Evolutionary conservation across 306 rosid species (phyloP).

Genomic region (Rosa lucieae): DNA sequence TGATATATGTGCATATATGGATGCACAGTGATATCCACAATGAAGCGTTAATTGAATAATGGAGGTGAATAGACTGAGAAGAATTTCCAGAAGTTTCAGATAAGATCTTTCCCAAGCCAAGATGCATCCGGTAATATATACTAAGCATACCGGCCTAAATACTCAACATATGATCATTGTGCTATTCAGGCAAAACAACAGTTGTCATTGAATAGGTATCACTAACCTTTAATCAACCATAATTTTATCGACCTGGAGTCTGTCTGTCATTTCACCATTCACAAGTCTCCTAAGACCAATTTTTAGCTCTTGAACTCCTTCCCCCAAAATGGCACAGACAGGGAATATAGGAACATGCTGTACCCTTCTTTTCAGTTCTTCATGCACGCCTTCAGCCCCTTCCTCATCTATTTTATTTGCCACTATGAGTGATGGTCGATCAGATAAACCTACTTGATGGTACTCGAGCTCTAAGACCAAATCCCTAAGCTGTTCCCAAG

Average conservation of each 20-base stretch:
- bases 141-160: neutral
- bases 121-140: neutral
- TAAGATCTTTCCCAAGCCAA: neutral
- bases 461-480: conserved; percentile 77
- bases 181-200: neutral
- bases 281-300: conserved; percentile 74
- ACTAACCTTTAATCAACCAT: conserved; percentile 45
- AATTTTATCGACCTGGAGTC: conserved; percentile 55
- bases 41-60: neutral
- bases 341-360: conserved; percentile 70
- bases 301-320: conserved; percentile 78
- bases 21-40: neutral
- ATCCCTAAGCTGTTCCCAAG: conserved; percentile 86
- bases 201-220: neutral
- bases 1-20: neutral
- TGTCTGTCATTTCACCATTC: conserved; percentile 55
- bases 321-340: conserved; percentile 83
- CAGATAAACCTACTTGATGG: conserved; percentile 81
- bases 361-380: conserved; percentile 69
- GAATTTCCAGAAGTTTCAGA: neutral
- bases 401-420: conserved; percentile 93
- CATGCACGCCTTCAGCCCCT: conserved; percentile 64
- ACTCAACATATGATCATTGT: neutral
- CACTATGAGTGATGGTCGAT: conserved; percentile 68
- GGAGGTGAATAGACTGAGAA: too few relatives aligned